phyloP scores from a whole-genome alignment of 345 rosid genomes.

The Citrus maxima region DNA sequence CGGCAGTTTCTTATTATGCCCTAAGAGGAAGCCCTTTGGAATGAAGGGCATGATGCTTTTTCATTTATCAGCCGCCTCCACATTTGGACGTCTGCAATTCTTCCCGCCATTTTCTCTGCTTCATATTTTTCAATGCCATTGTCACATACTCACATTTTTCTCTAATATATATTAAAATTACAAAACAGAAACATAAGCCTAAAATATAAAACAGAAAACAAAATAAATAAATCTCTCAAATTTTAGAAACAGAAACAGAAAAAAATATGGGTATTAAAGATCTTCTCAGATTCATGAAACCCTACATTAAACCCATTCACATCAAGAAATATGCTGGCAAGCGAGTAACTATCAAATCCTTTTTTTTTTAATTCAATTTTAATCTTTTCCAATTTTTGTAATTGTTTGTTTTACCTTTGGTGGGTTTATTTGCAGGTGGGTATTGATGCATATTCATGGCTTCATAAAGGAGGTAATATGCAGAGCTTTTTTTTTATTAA shows the following conservation, averaged over 20 bases:
- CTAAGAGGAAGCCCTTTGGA: neutral
- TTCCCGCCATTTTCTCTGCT: slow-evolving; percentile 41
- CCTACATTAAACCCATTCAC: slow-evolving; percentile 67
- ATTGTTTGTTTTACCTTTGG: neutral
- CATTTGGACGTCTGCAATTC: slow-evolving; percentile 16
- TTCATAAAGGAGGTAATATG: slow-evolving; percentile 87
- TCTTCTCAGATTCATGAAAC: slow-evolving; percentile 87
- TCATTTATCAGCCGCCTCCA: slow-evolving; percentile 11
- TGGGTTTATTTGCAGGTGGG: slow-evolving; percentile 60
- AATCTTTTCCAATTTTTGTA: neutral
- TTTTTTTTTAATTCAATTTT: neutral
- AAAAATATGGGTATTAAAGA: slow-evolving; percentile 79
- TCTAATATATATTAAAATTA: neutral
- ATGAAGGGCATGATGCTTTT: no score
- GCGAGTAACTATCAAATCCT: slow-evolving; percentile 37
- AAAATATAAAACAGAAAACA: neutral
- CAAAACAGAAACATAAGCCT: neutral
- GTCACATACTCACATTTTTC: neutral
- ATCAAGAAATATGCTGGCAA: slow-evolving; percentile 75
- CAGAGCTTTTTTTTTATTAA: neutral
- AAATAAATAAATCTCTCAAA: neutral
- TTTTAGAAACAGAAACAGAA: neutral
- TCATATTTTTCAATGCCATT: neutral
- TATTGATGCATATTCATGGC: slow-evolving; percentile 92
- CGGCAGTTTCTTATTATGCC: neutral